A percentile compares a stretch with the other conserved stretches of the same genome.
Evolutionary conservation across 352 stramenopile genomes (phyloP).

Genomic region (Pythium graminicola): DNA sequence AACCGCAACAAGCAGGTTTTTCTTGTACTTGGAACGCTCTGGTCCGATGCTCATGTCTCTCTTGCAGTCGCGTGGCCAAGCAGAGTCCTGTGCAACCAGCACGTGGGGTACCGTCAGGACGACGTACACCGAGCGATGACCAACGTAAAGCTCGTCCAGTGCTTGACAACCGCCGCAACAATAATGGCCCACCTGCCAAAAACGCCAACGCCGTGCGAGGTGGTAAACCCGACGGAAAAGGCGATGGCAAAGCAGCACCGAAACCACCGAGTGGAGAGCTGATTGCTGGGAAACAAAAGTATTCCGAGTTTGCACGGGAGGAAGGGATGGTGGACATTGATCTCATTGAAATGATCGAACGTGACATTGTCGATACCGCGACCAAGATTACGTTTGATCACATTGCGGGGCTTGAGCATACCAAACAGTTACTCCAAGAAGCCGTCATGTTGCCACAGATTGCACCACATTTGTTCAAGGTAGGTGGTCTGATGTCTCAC

Average conservation of each 20-base stretch:
- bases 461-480: constrained; percentile 76
- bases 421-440: constrained; percentile 79
- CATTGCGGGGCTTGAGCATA: constrained; percentile 75
- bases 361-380: constrained; percentile 76
- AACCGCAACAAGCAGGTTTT: constrained; percentile 21
- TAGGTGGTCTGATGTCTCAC: constrained; percentile 12
- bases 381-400: constrained; percentile 76
- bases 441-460: constrained; percentile 85
- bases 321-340: constrained; percentile 72
- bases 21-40: too few species aligned
- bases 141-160: constrained; percentile 33
- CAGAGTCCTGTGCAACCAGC: constrained; percentile 19
- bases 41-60: too few species aligned
- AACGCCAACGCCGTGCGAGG: constrained; percentile 23
- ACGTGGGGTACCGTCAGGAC: constrained; percentile 26
- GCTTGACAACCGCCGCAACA: constrained; percentile 21
- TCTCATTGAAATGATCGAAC: constrained; percentile 83
- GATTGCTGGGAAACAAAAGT: constrained; percentile 60
- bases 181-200: constrained; percentile 10
- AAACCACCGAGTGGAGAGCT: constrained; percentile 29
- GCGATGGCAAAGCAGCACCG: constrained; percentile 27
- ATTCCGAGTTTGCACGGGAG: constrained; percentile 72
- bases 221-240: constrained; percentile 26
- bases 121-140: constrained; percentile 53
- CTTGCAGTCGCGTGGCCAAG: constrained; percentile 37